Percentiles rank a stretch among this genome's conserved stretches.
These are phyloP conservation scores for Globisporangium okanoganense DNA, from an alignment of 352 stramenopile genomes.

Conservation along the genomic window DNA sequence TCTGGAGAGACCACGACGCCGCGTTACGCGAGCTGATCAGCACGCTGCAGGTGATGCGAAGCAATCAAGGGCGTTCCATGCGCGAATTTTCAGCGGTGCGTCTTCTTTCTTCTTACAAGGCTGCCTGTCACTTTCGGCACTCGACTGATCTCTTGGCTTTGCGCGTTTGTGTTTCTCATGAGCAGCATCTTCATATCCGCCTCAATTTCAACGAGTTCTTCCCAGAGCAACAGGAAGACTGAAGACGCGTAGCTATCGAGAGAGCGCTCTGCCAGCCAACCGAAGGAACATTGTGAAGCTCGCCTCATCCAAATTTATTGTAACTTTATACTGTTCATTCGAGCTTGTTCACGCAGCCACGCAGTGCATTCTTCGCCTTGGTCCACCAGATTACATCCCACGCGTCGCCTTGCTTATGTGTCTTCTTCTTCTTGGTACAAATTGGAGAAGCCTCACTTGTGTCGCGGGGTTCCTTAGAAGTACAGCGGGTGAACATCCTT, in stretches of 20 bases:
- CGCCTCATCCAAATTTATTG: conserved; percentile 1
- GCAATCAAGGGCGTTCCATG: conserved; percentile 23
- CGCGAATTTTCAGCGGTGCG: conserved; percentile 45
- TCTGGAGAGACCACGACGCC: conserved; percentile 25
- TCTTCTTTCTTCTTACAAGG: not conserved
- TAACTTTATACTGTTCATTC: conserved; percentile 1
- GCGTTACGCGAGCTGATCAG: conserved; percentile 20
- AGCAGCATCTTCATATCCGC: conserved; percentile 49
- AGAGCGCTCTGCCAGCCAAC: not conserved
- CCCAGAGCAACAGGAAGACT: not conserved
- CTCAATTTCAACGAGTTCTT: conserved; percentile 61
- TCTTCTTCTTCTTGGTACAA: not conserved
- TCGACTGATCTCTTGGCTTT: not conserved
- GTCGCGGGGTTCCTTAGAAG: conserved; percentile 39
- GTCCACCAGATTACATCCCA: not conserved
- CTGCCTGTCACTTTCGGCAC: conserved; percentile 6
- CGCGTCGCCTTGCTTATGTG: not conserved
- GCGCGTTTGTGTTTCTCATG: not conserved
- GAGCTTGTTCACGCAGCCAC: not conserved
- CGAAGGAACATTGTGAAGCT: not conserved
- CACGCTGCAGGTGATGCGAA: conserved; percentile 21
- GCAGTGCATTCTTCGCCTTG: not conserved
- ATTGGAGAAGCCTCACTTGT: not conserved
- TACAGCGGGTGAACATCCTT: conserved; percentile 80
- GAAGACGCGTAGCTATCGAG: not conserved